Base-by-base conservation (phyloP, 352 stramenopile species). In the Aphanomyces euteiches region DNA sequence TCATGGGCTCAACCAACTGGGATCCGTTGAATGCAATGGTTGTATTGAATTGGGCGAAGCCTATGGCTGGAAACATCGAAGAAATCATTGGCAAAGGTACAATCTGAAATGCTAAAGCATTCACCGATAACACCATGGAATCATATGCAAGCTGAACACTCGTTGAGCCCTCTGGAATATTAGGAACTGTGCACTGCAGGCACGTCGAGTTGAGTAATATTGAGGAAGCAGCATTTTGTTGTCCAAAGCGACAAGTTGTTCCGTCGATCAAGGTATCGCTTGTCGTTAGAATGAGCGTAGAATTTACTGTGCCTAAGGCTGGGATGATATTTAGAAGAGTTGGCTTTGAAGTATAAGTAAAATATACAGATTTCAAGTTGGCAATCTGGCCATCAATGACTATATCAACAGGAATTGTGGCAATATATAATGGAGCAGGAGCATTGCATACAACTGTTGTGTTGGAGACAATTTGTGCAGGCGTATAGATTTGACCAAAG, bases 271-370 rank as follows among this genome's bases (percentile, higher is more conserved):
- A 7, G 7, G 54, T 28, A 0, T 37, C 54, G 1, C 10, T 70
- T 60, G 64, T 56, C 17, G n/a, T 13, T 12, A 64, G 4, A 28
- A 41, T 34, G 7, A 70, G 21, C 4, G 4, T 45, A 15, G 40
- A 38, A 15, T 34, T 34, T 21, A 21, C 17, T 6, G 47, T n/a
- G n/a, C 64, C 47, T 3, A 40, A 17, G 12, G 10, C 38, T 43
- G 47, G 47, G 5, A 10, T 8, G 21, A 70, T 5, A 8, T 8
- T 17, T 36, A 61, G 10, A 15, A 70, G 15, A 17, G 53, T 28
- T 10, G 47, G 28, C 3, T 47, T 47, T 50, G 36, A 36, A 48
- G 37, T 54, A 7, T 70, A 63, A 19, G 64, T 70, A 28, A 70
- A 70, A 21, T 63, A 70, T 10, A 4, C 21, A 3, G 47, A 50